These are phyloP conservation scores for Diaporthe amygdali DNA, from an alignment of 2,329 filamentous ascomycete species.

Conservation along the genomic window DNA sequence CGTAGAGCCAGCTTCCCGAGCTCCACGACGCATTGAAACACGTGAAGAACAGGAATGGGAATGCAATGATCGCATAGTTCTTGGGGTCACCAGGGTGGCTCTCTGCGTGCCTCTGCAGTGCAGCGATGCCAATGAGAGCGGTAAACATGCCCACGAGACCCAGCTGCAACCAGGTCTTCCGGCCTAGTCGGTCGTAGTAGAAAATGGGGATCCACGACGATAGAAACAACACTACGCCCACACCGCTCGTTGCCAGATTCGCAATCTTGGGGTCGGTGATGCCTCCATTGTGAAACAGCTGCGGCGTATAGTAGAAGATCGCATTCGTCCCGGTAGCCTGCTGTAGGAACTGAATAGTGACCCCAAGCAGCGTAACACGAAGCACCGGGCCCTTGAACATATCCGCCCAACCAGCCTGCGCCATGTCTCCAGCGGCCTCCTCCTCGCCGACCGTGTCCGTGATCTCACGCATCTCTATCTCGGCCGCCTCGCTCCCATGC, in stretches of 20 bases:
- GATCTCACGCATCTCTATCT: constrained; percentile 49
- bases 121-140: constrained; percentile 34
- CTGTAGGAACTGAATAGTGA: constrained; percentile 35
- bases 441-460: constrained; percentile 34
- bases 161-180: constrained; percentile 37
- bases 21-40: constrained; percentile 39
- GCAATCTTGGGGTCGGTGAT: constrained; percentile 47
- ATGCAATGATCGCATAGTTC: constrained; percentile 36
- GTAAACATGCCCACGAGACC: constrained; percentile 35
- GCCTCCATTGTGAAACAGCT: constrained; percentile 51
- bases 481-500: constrained; percentile 27
- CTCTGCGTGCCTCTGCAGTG: constrained; percentile 34
- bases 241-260: constrained; percentile 35
- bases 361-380: constrained; percentile 35
- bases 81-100: constrained; percentile 30
- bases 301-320: constrained; percentile 36
- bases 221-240: constrained; percentile 36
- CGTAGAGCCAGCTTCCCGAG: constrained; percentile 37
- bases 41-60: constrained; percentile 36
- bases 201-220: constrained; percentile 37
- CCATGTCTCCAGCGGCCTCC: constrained; percentile 23
- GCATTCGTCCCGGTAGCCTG: constrained; percentile 36
- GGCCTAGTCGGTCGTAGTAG: constrained; percentile 36
- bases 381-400: constrained; percentile 36
- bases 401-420: constrained; percentile 32